Base-by-base conservation (phyloP, 2,329 filamentous ascomycete genomes). In the Helotiales sp. region DNA sequence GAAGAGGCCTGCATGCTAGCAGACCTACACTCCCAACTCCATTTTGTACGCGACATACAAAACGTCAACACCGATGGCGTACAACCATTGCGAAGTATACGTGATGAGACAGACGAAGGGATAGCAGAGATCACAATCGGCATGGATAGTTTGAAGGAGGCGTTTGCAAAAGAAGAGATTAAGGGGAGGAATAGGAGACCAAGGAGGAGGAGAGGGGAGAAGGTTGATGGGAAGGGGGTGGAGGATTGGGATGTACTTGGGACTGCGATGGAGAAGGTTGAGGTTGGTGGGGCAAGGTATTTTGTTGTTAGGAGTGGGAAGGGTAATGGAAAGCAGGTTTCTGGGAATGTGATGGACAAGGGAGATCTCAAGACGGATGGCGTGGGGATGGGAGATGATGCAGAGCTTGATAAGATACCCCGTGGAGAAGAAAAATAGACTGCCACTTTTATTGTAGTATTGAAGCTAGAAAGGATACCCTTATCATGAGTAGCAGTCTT, bases 1-100 rank as follows among this genome's bases (percentile, higher is more conserved):
- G 87, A 92, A 66, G 88, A 96, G 71, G 68, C 77, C 0, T 75
- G 79, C 25, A 91, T 96, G 84, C 81, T 96, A 3, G 71, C 81
- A 22, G 93, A 88, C 1, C 81, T 99, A 1, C 81, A 87, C 52
- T 85, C 89, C 30, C 95, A 99, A 71, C 82, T 99, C 0, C 88
- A 89, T 68, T 99, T 99, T 70, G 92, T 98, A n/a, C 86, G 84
- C 60, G 85, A 91, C 61, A 86, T 98, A 19, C 93, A 96, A 69
- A 77, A 81, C 44, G 87, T 96, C 49, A 83, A 96, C 71, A 93
- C 91, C 0, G 75, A 79, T 0, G 85, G 82, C 3, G 79, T 97
- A 0, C 80, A 85, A 55, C 93, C 95, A 0, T 75, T 99, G 42
- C 81, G 84, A 51, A 87, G 88, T 44, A 88, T 98, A 57, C 85